A percentile compares a stretch with the other conserved stretches of the same genome.
phyloP scores from a whole-genome alignment of 495 filamentous ascomycete species.

The Letharia lupina region DNA sequence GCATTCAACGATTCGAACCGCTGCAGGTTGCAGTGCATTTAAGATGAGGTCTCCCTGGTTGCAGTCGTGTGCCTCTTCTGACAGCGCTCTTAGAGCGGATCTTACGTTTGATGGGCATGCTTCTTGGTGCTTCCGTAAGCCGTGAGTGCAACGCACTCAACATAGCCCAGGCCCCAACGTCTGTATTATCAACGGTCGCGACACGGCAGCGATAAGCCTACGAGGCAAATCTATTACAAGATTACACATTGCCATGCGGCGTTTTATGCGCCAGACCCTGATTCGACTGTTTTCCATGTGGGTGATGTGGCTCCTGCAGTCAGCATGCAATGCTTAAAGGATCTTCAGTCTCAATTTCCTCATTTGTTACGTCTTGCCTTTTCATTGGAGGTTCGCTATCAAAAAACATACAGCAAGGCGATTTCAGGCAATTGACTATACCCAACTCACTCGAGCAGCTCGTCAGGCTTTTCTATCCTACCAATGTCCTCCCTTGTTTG shows the following conservation, averaged over 20 bases:
- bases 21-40: background rate
- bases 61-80: background rate
- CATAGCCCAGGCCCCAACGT: background rate
- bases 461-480: background rate
- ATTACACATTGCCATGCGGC: too few relatives aligned
- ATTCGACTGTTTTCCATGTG: background rate
- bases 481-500: background rate
- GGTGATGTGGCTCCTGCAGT: background rate
- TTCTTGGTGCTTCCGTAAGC: background rate
- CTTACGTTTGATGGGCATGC: background rate
- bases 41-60: background rate
- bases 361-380: background rate
- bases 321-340: background rate
- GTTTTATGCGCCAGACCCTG: background rate
- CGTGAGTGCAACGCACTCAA: background rate
- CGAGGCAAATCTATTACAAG: too few relatives aligned
- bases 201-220: too few relatives aligned
- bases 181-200: background rate
- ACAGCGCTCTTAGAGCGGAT: background rate
- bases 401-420: background rate
- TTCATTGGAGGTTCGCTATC: background rate
- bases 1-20: background rate
- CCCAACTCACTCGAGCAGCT: background rate
- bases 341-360: background rate
- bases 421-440: background rate